A percentile compares a stretch with the other conserved stretches of the same genome.
Conservation (phyloP, 2,329 filamentous ascomycete genomes). For the Cladosporium cucumerinum region DNA sequence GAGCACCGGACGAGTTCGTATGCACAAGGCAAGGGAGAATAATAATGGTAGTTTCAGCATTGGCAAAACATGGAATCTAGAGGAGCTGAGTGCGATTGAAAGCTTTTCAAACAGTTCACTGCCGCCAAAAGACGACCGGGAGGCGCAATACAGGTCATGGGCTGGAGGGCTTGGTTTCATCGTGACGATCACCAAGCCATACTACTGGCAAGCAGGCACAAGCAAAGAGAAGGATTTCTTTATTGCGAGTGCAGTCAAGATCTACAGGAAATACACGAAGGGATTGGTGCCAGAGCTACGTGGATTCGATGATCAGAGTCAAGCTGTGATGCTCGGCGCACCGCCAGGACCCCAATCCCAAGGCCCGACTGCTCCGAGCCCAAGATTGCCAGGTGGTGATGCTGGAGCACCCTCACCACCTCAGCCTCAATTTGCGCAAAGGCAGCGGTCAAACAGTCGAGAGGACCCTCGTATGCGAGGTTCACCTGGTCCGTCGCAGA, state of each 20-base stretch:
- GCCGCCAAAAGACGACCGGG: conserved; percentile 55
- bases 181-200: conserved; percentile 86
- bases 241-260: conserved; percentile 92
- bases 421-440: conserved; percentile 31
- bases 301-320: conserved; percentile 78
- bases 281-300: conserved; percentile 74
- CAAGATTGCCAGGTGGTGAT: conserved; percentile 2
- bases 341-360: conserved; percentile 15
- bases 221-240: conserved; percentile 99
- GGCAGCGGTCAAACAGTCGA: conserved; percentile 28
- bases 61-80: conserved; percentile 96
- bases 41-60: conserved; percentile 91
- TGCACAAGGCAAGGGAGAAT: conserved; percentile 98
- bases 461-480: conserved; percentile 30
- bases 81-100: conserved; percentile 80
- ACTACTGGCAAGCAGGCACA: conserved; percentile 93
- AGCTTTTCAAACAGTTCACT: conserved; percentile 60
- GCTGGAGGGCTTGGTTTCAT: conserved; percentile 80
- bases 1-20: conserved; percentile 84
- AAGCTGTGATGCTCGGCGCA: conserved; percentile 66
- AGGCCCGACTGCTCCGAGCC: conserved; percentile 1
- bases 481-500: conserved; percentile 32
- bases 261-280: conserved; percentile 93
- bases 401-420: conserved; percentile 11
- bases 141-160: conserved; percentile 65